Percentiles rank a stretch among this genome's conserved stretches.
Evolutionary conservation across 257 asterid species (phyloP).

Genomic region (Verbena officinalis): DNA sequence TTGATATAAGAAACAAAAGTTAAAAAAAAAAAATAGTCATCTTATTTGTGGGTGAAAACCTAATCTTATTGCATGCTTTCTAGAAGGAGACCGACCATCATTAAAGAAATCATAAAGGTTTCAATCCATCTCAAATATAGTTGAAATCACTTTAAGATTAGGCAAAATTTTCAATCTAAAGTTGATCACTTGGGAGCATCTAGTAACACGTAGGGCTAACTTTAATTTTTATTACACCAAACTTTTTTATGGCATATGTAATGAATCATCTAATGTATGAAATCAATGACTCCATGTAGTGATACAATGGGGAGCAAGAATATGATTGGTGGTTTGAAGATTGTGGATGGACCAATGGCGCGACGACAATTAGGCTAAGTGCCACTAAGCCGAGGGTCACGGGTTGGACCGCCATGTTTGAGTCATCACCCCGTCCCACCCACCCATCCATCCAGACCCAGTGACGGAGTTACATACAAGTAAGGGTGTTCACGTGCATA

Average conservation of each 20-base stretch:
- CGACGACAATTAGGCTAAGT: conserved; percentile 27
- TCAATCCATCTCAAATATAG: conserved; percentile 6
- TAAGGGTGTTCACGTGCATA: too few species aligned
- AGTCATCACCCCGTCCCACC: conserved; percentile 1
- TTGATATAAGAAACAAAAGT: conserved; percentile 24
- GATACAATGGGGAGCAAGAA: conserved; percentile 11
- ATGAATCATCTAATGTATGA: conserved; percentile 1
- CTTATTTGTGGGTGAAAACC: conserved; percentile 47
- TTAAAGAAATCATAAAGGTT: conserved; percentile 41
- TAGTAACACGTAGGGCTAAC: conserved; percentile 28
- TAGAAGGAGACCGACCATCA: conserved; percentile 64
- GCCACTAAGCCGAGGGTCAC: conserved; percentile 44
- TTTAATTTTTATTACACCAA: conserved; percentile 12
- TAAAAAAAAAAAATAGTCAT: conserved; percentile 32
- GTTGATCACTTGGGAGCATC: conserved; percentile 27
- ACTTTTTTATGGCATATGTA: conserved; percentile 2
- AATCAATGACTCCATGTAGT: background rate
- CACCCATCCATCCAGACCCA: too few species aligned
- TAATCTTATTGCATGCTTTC: conserved; percentile 47
- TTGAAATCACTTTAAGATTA: conserved; percentile 26
- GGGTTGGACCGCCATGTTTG: conserved; percentile 43
- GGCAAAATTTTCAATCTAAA: background rate
- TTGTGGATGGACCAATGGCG: conserved; percentile 32
- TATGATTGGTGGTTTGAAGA: conserved; percentile 41
- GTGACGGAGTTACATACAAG: too few species aligned